A percentile compares a stretch with the other conserved stretches of the same genome.
Conservation (phyloP, 345 rosid species). For the Brassica rapa region DNA sequence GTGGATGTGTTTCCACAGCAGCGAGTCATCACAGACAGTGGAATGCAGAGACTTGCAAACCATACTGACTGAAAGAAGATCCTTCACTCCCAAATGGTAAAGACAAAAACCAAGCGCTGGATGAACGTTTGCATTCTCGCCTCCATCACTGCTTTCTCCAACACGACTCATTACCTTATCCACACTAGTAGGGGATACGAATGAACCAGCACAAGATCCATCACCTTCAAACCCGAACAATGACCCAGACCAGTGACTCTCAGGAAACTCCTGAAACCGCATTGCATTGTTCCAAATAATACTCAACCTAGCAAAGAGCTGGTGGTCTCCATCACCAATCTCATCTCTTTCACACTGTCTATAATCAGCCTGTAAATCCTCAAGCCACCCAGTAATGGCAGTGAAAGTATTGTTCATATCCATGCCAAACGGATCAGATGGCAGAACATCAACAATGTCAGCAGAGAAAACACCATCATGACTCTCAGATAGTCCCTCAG, state of each 20-base stretch:
- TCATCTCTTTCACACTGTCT: conserved; percentile 44
- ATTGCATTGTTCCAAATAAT: conserved; percentile 78
- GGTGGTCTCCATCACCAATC: conserved; percentile 51
- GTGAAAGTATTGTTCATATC: conserved; percentile 79
- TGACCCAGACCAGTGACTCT: conserved; percentile 19
- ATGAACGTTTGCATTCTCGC: conserved; percentile 54
- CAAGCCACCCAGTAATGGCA: conserved; percentile 84
- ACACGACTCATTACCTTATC: conserved; percentile 41
- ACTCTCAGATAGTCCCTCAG: conserved; percentile 51
- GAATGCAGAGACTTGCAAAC: conserved; percentile 66
- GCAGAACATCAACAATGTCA: conserved; percentile 78
- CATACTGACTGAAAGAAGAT: conserved; percentile 68
- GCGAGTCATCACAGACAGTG: conserved; percentile 59
- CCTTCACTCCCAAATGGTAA: conserved; percentile 61
- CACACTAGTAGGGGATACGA: conserved; percentile 39
- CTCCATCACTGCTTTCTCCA: conserved; percentile 37
- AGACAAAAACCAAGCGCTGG: conserved; percentile 61
- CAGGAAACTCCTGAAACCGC: conserved; percentile 58
- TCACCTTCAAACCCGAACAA: conserved; percentile 36
- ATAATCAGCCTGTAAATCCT: conserved; percentile 72
- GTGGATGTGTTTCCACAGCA: conserved; percentile 77
- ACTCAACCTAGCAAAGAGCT: conserved; percentile 76
- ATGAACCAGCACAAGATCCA: conserved; percentile 26
- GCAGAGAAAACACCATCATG: conserved; percentile 18
- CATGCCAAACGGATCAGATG: conserved; percentile 88